These are phyloP conservation scores for Exophiala viscosa DNA, from an alignment of 2,329 filamentous ascomycete genomes.

Conservation along the genomic window DNA sequence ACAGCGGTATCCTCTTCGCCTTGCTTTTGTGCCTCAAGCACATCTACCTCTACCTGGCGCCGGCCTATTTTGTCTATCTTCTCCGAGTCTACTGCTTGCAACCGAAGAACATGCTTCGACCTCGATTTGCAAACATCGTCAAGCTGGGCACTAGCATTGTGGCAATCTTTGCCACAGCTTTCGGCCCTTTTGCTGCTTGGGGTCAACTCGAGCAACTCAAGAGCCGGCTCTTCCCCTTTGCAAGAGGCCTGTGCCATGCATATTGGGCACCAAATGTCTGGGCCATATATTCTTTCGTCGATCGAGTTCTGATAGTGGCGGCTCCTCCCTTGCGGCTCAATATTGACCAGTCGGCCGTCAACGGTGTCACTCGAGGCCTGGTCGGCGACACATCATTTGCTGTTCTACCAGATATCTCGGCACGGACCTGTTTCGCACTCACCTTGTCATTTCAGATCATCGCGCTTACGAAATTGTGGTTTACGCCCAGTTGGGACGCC, in stretches of 20 bases:
- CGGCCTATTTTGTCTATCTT: slow-evolving; percentile 91
- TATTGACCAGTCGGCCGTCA: slow-evolving; percentile 69
- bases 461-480: slow-evolving; percentile 77
- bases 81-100: slow-evolving; percentile 86
- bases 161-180: slow-evolving; percentile 71
- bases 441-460: slow-evolving; percentile 78
- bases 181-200: slow-evolving; percentile 81
- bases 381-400: slow-evolving; percentile 94
- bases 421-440: slow-evolving; percentile 73
- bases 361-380: slow-evolving; percentile 86
- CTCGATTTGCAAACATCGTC: slow-evolving; percentile 68
- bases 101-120: slow-evolving; percentile 63
- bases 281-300: slow-evolving; percentile 91
- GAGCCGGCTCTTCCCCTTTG: slow-evolving; percentile 86
- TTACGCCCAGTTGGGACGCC: slow-evolving; percentile 75
- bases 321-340: slow-evolving; percentile 75
- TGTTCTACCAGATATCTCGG: slow-evolving; percentile 80
- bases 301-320: slow-evolving; percentile 77
- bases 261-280: slow-evolving; percentile 98
- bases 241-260: slow-evolving; percentile 87
- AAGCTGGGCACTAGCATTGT: slow-evolving; percentile 75
- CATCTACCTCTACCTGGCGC: slow-evolving; percentile 93
- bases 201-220: slow-evolving; percentile 80
- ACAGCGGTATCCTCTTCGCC: slow-evolving; percentile 80
- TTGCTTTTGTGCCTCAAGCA: slow-evolving; percentile 90